Conservation (phyloP, 1,139 yeast species). For the Hyphopichia fennica region DNA sequence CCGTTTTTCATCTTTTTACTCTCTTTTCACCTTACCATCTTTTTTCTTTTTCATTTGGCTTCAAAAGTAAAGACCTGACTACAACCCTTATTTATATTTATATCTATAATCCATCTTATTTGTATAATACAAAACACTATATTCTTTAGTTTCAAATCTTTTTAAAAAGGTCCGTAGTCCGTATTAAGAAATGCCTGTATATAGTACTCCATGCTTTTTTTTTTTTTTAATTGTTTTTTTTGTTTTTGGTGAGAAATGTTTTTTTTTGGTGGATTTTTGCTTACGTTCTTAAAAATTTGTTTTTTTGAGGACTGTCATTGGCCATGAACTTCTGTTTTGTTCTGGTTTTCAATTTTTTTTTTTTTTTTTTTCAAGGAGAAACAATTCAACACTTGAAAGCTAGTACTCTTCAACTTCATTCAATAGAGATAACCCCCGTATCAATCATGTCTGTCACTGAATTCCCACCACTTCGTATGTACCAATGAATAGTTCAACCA, state of each 20-base stretch:
- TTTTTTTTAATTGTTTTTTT: no score
- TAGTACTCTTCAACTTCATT: neutral
- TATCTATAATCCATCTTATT: neutral
- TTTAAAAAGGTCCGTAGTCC: neutral
- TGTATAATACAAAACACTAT: neutral
- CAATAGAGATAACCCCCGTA: neutral
- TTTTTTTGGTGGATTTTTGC: neutral
- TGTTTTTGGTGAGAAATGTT: no score
- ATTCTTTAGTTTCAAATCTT: neutral
- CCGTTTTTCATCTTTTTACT: neutral
- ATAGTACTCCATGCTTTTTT: no score
- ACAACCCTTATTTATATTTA: neutral
- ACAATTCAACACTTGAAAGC: no score
- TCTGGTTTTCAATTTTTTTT: neutral
- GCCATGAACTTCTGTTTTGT: neutral
- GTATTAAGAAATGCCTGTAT: neutral
- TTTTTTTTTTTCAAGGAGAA: no score
- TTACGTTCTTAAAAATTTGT: neutral
- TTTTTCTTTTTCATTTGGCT: no score
- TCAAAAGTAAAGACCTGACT: neutral
- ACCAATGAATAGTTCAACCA: neutral
- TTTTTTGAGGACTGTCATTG: constrained; percentile 4
- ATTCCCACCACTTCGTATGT: constrained; percentile 55
- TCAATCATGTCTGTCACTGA: constrained; percentile 43
- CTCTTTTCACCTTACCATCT: neutral